Conservation (phyloP, 1,284 basidiomycete species). For the Trichosporon faecale region DNA sequence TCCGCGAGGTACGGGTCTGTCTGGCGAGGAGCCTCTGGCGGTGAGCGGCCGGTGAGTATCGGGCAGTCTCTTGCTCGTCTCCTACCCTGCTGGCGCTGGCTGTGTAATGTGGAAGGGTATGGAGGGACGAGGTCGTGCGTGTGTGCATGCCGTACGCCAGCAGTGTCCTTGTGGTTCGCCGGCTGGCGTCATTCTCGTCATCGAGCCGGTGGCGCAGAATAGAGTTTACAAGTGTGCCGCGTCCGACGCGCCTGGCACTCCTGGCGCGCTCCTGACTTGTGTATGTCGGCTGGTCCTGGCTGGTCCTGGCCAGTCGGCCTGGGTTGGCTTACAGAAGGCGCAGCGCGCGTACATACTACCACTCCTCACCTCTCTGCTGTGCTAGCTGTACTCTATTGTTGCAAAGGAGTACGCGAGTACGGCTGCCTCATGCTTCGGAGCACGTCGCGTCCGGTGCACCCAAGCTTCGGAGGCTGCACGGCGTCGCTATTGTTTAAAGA, state of each 20-base stretch:
- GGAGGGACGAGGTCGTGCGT: neutral
- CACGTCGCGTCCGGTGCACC: neutral
- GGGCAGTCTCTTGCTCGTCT: neutral
- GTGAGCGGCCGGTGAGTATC: neutral
- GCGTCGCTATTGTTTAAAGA: slow-evolving; percentile 4
- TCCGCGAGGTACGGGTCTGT: neutral
- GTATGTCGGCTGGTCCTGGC: neutral
- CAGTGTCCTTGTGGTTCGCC: neutral
- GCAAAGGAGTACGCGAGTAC: neutral
- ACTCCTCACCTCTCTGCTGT: neutral
- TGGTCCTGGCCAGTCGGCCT: neutral
- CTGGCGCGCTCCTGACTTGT: neutral
- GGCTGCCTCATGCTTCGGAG: neutral
- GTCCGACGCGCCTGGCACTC: neutral
- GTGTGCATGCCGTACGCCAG: neutral
- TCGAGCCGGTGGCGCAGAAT: neutral
- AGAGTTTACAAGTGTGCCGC: neutral
- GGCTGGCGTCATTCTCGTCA: neutral
- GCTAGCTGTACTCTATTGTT: neutral
- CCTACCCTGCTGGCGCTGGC: neutral
- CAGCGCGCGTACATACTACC: neutral
- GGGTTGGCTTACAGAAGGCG: neutral
- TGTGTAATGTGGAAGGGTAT: neutral
- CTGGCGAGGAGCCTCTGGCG: neutral
- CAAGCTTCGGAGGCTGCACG: neutral